Conservation (phyloP, 2,329 filamentous ascomycete genomes). For the Chrysoporthe puriensis region DNA sequence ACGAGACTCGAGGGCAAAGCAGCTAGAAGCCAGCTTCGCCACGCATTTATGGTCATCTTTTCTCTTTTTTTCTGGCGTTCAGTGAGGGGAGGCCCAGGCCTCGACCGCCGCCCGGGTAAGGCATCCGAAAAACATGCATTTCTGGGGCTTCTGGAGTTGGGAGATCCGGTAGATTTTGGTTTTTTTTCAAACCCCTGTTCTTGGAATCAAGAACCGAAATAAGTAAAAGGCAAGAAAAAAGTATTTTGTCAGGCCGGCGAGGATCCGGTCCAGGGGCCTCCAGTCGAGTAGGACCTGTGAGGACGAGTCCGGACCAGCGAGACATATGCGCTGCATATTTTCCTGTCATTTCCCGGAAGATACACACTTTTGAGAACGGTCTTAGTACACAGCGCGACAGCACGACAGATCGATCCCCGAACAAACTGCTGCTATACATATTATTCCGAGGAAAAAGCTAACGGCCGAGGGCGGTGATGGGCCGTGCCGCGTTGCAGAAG, state of each 20-base stretch:
- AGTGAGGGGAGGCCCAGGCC: slow-evolving; percentile 3
- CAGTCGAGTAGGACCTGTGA: neutral
- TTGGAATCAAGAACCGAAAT: slow-evolving; percentile 5
- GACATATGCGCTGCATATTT: slow-evolving; percentile 1
- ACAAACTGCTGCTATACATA: slow-evolving; percentile 14
- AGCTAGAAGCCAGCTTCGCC: slow-evolving; percentile 2
- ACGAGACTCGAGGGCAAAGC: neutral
- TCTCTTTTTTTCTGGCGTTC: slow-evolving; percentile 18
- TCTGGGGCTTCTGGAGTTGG: slow-evolving; percentile 26
- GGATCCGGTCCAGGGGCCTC: neutral
- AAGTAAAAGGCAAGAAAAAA: slow-evolving; percentile 16
- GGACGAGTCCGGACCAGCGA: neutral
- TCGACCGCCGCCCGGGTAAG: slow-evolving; percentile 24
- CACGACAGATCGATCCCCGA: slow-evolving; percentile 15
- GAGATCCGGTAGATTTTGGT: slow-evolving; percentile 24
- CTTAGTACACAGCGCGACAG: neutral
- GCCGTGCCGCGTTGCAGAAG: neutral
- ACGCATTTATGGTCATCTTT: slow-evolving; percentile 19
- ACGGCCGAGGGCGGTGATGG: slow-evolving; percentile 7
- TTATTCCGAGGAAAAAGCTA: slow-evolving; percentile 9
- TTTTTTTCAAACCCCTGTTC: neutral
- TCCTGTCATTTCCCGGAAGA: neutral
- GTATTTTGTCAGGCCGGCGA: neutral
- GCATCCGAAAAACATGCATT: slow-evolving; percentile 11
- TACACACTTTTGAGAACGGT: neutral